Evolutionary conservation across 805 yeast genomes (phyloP).

Genomic region (Lachancea lanzarotensis): DNA sequence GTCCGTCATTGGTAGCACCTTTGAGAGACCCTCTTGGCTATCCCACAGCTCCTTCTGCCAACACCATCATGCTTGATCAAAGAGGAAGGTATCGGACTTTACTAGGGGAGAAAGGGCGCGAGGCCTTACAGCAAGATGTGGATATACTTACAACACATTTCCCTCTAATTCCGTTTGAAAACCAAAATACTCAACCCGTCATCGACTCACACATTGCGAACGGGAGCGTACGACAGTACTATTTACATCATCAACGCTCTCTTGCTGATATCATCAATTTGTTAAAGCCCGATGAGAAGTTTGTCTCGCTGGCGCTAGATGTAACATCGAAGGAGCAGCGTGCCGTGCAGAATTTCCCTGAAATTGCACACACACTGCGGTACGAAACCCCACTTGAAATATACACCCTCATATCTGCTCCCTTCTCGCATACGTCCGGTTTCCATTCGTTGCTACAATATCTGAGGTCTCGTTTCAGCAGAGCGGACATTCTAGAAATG

Average conservation of each 20-base stretch:
- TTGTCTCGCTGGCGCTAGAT: slow-evolving; percentile 23
- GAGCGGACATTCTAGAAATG: slow-evolving; percentile 66
- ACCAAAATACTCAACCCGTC: background rate
- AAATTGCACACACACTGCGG: slow-evolving; percentile 31
- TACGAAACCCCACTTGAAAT: slow-evolving; percentile 70
- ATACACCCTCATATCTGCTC: slow-evolving; percentile 64
- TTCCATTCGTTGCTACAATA: slow-evolving; percentile 77
- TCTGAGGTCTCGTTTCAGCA: slow-evolving; percentile 61
- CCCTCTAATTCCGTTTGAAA: slow-evolving; percentile 28
- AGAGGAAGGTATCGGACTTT: slow-evolving; percentile 17
- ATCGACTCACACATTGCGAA: slow-evolving; percentile 12
- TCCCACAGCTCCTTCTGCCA: background rate
- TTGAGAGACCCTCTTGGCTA: background rate
- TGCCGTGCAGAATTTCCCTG: slow-evolving; percentile 19
- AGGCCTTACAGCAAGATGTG: slow-evolving; percentile 21
- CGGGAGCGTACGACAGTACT: slow-evolving; percentile 60
- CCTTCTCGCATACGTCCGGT: slow-evolving; percentile 87
- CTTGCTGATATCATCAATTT: slow-evolving; percentile 52
- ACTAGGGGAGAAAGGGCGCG: slow-evolving; percentile 25
- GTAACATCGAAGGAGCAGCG: slow-evolving; percentile 20
- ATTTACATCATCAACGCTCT: slow-evolving; percentile 47
- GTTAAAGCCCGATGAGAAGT: slow-evolving; percentile 10
- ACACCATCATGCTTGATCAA: slow-evolving; percentile 1
- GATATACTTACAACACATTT: slow-evolving; percentile 27
- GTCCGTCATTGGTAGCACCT: background rate